Evolutionary conservation across 805 yeast species (phyloP).

Genomic region (Limtongozyma cylindracea): DNA sequence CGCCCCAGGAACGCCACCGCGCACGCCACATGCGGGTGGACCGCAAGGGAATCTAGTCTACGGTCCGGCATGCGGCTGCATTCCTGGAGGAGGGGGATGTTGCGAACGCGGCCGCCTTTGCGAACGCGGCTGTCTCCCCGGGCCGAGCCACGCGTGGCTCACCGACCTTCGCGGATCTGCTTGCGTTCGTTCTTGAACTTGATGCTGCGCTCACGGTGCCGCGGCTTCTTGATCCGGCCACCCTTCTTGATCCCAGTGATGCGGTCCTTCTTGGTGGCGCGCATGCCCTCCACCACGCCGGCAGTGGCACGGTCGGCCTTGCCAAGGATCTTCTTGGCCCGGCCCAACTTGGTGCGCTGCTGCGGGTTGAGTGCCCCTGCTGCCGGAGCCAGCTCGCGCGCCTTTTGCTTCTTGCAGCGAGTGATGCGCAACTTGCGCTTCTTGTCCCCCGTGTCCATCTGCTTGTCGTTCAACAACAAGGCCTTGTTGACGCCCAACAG

Average conservation of each 20-base stretch:
- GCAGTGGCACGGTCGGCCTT: slow-evolving; percentile 55
- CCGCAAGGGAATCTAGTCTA: too few species aligned
- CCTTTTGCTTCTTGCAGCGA: slow-evolving; percentile 14
- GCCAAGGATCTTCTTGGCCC: slow-evolving; percentile 54
- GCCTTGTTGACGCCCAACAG: slow-evolving; percentile 57
- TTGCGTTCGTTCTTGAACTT: slow-evolving; percentile 12
- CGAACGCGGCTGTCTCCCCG: too few species aligned
- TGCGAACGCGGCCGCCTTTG: too few species aligned
- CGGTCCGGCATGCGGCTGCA: too few species aligned
- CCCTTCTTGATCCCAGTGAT: slow-evolving; percentile 30
- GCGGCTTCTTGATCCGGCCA: slow-evolving; percentile 30
- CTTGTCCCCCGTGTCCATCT: slow-evolving; percentile 6
- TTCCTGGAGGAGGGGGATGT: too few species aligned
- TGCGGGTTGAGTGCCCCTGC: slow-evolving; percentile 25
- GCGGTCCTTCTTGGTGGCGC: slow-evolving; percentile 46
- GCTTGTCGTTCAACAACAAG: slow-evolving; percentile 33
- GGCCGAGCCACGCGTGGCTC: too few species aligned
- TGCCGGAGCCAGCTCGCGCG: slow-evolving; percentile 4
- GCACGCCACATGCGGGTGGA: too few species aligned
- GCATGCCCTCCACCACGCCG: slow-evolving; percentile 52
- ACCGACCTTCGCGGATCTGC: too few species aligned
- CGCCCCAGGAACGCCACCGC: too few species aligned
- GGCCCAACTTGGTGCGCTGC: slow-evolving; percentile 56
- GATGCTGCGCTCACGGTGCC: slow-evolving; percentile 15
- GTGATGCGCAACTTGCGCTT: slow-evolving; percentile 50